Conservation (phyloP, 2,329 filamentous ascomycete species). For the Penicillium crustosum region DNA sequence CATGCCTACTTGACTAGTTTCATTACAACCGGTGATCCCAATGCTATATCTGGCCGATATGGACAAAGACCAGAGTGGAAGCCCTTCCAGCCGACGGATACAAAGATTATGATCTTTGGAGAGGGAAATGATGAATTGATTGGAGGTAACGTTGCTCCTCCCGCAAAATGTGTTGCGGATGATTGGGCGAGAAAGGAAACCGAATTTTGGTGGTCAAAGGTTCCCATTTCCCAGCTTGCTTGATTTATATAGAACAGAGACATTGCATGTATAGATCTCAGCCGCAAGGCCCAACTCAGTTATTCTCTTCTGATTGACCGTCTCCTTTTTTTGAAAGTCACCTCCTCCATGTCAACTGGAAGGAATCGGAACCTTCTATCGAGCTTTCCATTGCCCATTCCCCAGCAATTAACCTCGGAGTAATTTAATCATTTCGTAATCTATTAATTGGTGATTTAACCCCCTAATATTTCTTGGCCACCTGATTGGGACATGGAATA, state of each 20-base stretch:
- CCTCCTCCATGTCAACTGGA: too few relatives aligned
- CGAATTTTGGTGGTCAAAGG: constrained; percentile 48
- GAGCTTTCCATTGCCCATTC: too few relatives aligned
- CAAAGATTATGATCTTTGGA: constrained; percentile 48
- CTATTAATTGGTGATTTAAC: too few relatives aligned
- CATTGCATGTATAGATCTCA: neutral
- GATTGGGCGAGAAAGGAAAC: constrained; percentile 48
- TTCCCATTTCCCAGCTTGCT: constrained; percentile 30
- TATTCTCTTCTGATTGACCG: neutral
- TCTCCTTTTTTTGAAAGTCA: too few relatives aligned
- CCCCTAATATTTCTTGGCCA: too few relatives aligned
- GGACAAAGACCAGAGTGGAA: constrained; percentile 39
- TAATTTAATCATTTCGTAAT: too few relatives aligned
- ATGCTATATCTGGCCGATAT: constrained; percentile 34
- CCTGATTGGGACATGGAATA: too few relatives aligned
- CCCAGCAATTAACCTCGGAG: too few relatives aligned
- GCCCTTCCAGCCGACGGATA: constrained; percentile 31
- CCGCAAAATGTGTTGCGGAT: constrained; percentile 44
- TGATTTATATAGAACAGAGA: neutral
- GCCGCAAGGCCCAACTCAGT: neutral
- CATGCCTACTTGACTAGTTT: constrained; percentile 54
- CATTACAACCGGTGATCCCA: constrained; percentile 49
- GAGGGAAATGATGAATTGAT: constrained; percentile 52
- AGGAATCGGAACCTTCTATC: too few relatives aligned
- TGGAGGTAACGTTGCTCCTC: constrained; percentile 42